These are phyloP conservation scores for Saprolegnia diclina DNA, from an alignment of 352 stramenopile species.

Conservation along the genomic window DNA sequence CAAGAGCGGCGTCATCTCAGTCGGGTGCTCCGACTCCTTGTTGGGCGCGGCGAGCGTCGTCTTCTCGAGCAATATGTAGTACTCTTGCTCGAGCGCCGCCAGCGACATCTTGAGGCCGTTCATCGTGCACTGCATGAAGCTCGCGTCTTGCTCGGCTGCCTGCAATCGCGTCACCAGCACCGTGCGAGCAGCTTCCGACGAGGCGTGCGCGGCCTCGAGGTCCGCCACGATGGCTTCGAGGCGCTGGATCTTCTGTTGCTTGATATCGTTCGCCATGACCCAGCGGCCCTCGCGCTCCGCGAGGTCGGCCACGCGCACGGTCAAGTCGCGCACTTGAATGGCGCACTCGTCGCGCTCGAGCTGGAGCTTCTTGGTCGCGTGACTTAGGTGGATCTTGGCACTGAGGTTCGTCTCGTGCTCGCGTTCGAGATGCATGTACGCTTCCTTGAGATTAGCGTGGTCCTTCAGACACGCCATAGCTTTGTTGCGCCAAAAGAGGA, in stretches of 20 bases:
- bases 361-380: background rate
- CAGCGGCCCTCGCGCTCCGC: background rate
- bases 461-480: background rate
- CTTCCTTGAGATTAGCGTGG: background rate
- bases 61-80: constrained; percentile 2
- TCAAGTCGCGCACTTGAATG: constrained; percentile 4
- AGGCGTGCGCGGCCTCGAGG: background rate
- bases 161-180: background rate
- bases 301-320: background rate
- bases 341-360: background rate
- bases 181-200: background rate
- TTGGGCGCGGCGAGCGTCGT: background rate
- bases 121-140: background rate
- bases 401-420: background rate
- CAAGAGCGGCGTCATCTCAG: background rate
- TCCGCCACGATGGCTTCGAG: constrained; percentile 5
- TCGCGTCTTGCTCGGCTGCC: background rate
- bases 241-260: constrained; percentile 24
- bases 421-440: background rate
- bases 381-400: background rate
- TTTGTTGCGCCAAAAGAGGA: constrained; percentile 10
- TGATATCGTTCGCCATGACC: constrained; percentile 11
- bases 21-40: background rate
- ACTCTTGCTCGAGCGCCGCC: constrained; percentile 8
- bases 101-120: constrained; percentile 15